These are phyloP conservation scores for Madurella mycetomatis DNA, from an alignment of 2,329 filamentous ascomycete species.

Conservation along the genomic window DNA sequence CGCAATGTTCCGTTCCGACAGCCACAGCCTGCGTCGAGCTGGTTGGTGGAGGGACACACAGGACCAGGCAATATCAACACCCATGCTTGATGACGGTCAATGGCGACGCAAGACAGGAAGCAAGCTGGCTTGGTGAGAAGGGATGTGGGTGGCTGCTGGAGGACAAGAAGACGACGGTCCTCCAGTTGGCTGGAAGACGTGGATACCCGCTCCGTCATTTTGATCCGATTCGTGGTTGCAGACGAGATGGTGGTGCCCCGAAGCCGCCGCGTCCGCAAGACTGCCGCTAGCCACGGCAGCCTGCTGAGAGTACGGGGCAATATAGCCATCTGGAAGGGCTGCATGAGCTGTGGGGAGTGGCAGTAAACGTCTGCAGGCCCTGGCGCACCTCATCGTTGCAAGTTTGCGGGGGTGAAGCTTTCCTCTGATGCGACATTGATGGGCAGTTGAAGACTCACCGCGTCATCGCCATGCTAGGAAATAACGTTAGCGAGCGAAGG, in stretches of 20 bases:
- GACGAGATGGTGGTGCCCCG: neutral
- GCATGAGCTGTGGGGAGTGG: constrained; percentile 6
- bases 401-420: too few species aligned
- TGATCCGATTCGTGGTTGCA: constrained; percentile 8
- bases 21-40: neutral
- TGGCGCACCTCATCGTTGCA: neutral
- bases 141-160: neutral
- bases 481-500: neutral
- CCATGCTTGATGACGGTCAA: constrained; percentile 2
- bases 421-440: neutral
- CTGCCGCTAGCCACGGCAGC: neutral
- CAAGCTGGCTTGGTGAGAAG: neutral
- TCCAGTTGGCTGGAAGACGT: constrained; percentile 1
- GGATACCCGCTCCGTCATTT: constrained; percentile 1
- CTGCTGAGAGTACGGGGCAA: neutral
- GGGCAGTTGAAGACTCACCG: neutral
- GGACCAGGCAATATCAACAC: constrained; percentile 3
- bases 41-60: neutral
- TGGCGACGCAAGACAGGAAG: neutral
- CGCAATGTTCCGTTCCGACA: neutral
- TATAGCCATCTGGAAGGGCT: neutral
- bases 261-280: neutral
- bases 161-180: neutral
- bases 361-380: neutral
- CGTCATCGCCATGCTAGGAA: neutral